phyloP scores from a whole-genome alignment of 1,139 yeast species.

The Scheffersomyces segobiensis region DNA sequence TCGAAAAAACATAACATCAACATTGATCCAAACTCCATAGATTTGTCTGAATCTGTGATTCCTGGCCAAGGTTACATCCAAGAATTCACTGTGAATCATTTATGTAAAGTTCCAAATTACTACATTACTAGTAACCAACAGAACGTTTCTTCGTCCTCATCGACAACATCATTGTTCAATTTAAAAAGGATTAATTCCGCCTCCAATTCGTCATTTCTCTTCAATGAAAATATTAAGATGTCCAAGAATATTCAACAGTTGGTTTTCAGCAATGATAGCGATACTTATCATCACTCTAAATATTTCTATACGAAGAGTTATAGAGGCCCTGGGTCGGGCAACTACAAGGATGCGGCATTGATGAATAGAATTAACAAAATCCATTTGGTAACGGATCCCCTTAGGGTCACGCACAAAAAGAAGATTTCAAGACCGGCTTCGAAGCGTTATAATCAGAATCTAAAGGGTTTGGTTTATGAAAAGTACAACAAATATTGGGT shows the following conservation, averaged over 20 bases:
- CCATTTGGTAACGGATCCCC: conserved; percentile 17
- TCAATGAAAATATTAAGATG: conserved; percentile 26
- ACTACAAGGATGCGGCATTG: conserved; percentile 47
- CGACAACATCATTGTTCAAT: conserved; percentile 8
- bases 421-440: conserved; percentile 10
- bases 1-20: conserved; percentile 32
- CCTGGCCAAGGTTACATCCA: conserved; percentile 51
- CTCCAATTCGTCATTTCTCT: conserved; percentile 24
- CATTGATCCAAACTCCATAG: conserved; percentile 42
- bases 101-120: conserved; percentile 48
- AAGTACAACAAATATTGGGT: conserved; percentile 33
- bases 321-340: conserved; percentile 51
- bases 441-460: conserved; percentile 20
- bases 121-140: conserved; percentile 34
- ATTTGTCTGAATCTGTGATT: conserved; percentile 40
- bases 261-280: conserved; percentile 37
- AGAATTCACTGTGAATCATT: conserved; percentile 42
- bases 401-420: conserved; percentile 13
- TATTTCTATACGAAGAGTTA: conserved; percentile 43
- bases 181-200: conserved; percentile 18
- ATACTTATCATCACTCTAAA: conserved; percentile 33
- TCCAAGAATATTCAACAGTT: conserved; percentile 40
- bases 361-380: conserved; percentile 42
- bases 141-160: not conserved
- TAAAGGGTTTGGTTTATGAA: conserved; percentile 44